These are phyloP conservation scores for Hylodesmum podocarpum DNA, from an alignment of 306 rosid species.

Conservation along the genomic window DNA sequence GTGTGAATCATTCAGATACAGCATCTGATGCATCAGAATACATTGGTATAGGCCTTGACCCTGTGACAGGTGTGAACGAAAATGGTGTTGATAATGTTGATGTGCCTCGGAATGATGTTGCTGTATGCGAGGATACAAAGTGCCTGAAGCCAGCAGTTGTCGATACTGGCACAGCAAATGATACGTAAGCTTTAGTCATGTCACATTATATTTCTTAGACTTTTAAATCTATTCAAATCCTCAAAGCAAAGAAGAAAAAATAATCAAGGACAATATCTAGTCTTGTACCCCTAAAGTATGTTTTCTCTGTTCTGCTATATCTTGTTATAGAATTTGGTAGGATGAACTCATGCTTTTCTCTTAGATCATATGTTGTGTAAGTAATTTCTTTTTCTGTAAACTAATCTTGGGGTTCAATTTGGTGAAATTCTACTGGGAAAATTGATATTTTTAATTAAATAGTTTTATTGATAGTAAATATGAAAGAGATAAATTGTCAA, in stretches of 20 bases:
- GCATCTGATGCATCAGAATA: constrained; percentile 39
- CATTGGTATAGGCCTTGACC: constrained; percentile 30
- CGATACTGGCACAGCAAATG: constrained; percentile 43
- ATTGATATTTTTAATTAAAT: neutral
- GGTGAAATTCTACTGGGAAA: neutral
- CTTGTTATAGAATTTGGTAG: neutral
- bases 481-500: neutral
- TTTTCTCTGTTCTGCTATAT: constrained; percentile 5
- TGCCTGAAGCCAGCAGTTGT: constrained; percentile 41
- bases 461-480: neutral
- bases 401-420: neutral
- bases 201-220: neutral
- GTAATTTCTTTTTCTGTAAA: neutral
- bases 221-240: neutral
- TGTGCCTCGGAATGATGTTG: constrained; percentile 34
- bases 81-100: constrained; percentile 22
- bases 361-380: neutral
- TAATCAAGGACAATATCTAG: neutral
- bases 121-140: constrained; percentile 36
- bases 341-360: neutral
- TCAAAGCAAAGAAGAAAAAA: neutral
- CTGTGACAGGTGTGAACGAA: constrained; percentile 22
- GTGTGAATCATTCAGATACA: constrained; percentile 32
- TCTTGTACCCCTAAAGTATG: neutral
- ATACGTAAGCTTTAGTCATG: constrained; percentile 56